Evolutionary conservation across 176 grass and related monocot genomes (phyloP).

Genomic region (Bolboschoenus planiculmis): DNA sequence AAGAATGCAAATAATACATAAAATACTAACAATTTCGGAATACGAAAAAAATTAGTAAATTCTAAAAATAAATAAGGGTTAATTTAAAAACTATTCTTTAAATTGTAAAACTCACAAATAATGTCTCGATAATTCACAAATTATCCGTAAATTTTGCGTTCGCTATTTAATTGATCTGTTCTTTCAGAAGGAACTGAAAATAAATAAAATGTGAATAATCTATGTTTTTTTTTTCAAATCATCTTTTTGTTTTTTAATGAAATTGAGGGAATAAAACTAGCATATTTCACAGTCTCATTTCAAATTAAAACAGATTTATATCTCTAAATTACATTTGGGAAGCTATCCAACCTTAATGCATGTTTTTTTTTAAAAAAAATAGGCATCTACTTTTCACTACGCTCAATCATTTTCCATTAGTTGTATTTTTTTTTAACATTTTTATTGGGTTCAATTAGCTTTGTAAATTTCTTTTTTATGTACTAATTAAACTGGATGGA

Average conservation of each 20-base stretch:
- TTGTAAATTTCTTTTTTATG: background rate
- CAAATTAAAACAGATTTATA: background rate
- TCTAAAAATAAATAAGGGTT: background rate
- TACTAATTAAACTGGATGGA: too few species aligned
- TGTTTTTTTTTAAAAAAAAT: background rate
- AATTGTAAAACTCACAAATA: background rate
- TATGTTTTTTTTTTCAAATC: too few species aligned
- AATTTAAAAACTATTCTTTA: background rate
- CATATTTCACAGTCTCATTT: background rate
- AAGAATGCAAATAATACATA: too few species aligned
- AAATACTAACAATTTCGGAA: too few species aligned
- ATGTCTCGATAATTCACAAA: too few species aligned
- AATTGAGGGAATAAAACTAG: too few species aligned
- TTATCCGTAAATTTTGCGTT: too few species aligned
- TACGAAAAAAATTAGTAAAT: too few species aligned
- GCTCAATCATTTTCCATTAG: too few species aligned
- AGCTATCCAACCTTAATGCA: background rate
- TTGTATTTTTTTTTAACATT: too few species aligned
- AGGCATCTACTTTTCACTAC: too few species aligned
- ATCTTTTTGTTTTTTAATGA: too few species aligned
- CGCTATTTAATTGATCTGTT: background rate
- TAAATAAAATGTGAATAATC: background rate
- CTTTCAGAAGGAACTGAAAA: background rate
- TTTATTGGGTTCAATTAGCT: background rate
- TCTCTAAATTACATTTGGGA: background rate